These are phyloP conservation scores for Aurantiochytrium sp. DNA, from an alignment of 108 stramenopile genomes.

Conservation along the genomic window DNA sequence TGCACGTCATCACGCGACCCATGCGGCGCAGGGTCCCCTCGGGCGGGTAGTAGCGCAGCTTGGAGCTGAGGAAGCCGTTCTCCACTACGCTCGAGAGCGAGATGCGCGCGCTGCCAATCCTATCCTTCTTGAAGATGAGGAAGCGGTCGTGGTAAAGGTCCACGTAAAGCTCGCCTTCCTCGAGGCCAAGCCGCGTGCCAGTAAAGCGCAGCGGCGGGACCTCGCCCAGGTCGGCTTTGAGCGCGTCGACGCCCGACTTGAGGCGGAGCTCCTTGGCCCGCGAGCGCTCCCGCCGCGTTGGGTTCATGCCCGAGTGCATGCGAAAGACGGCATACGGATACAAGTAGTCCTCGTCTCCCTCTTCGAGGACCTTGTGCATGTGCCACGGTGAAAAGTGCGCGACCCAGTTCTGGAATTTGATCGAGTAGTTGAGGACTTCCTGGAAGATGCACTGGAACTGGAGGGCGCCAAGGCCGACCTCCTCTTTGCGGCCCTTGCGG, in stretches of 20 bases:
- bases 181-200: background rate
- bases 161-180: background rate
- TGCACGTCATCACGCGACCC: background rate
- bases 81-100: background rate
- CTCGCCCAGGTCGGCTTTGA: background rate
- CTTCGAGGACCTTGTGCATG: background rate
- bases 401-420: constrained; percentile 5
- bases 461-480: background rate
- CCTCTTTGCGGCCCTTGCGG: constrained; percentile 14
- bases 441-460: constrained; percentile 17
- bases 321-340: background rate
- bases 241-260: background rate
- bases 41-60: background rate
- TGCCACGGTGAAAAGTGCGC: background rate
- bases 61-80: background rate
- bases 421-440: background rate
- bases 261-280: background rate
- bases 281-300: background rate
- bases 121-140: background rate
- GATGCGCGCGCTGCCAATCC: background rate
- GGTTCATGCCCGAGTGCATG: background rate
- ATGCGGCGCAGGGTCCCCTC: background rate
- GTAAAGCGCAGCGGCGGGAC: background rate
- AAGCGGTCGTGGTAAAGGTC: background rate
- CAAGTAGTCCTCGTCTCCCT: background rate